Percentiles rank a stretch among this genome's conserved stretches.
These are phyloP conservation scores for Lachancea waltii DNA, from an alignment of 805 yeast species.

Conservation along the genomic window DNA sequence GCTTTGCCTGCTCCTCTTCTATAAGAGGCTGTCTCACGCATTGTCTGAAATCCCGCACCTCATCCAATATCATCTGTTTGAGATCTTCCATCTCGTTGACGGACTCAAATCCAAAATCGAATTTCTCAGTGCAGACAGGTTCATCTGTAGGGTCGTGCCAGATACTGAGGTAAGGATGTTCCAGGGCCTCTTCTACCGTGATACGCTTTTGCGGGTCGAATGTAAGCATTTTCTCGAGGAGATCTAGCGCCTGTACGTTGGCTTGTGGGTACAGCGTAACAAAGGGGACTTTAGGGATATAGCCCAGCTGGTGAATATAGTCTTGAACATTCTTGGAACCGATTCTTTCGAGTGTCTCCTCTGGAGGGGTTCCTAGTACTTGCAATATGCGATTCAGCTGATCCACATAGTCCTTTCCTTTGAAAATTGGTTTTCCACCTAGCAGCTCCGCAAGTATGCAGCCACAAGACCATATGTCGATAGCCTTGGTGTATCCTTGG, in stretches of 20 bases:
- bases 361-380: slow-evolving; percentile 87
- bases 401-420: slow-evolving; percentile 94
- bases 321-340: slow-evolving; percentile 88
- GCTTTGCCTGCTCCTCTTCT: slow-evolving; percentile 37
- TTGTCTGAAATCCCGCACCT: slow-evolving; percentile 70
- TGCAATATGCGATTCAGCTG: slow-evolving; percentile 84
- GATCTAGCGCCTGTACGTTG: slow-evolving; percentile 78
- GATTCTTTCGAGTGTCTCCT: slow-evolving; percentile 57
- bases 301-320: slow-evolving; percentile 81
- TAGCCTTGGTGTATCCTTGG: slow-evolving; percentile 92
- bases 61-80: slow-evolving; percentile 72
- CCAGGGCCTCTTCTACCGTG: slow-evolving; percentile 80
- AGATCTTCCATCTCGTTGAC: slow-evolving; percentile 72
- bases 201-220: slow-evolving; percentile 81
- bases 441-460: slow-evolving; percentile 91
- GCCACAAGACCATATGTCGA: slow-evolving; percentile 97
- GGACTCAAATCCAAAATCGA: slow-evolving; percentile 83
- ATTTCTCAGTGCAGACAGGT: slow-evolving; percentile 70
- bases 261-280: slow-evolving; percentile 71
- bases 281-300: slow-evolving; percentile 74
- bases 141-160: slow-evolving; percentile 96
- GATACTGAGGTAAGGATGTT: slow-evolving; percentile 78
- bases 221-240: slow-evolving; percentile 71
- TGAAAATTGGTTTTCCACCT: slow-evolving; percentile 86
- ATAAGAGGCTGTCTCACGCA: slow-evolving; percentile 73